phyloP scores from a whole-genome alignment of 768 basidiomycete species.

The Lepiota venenata region DNA sequence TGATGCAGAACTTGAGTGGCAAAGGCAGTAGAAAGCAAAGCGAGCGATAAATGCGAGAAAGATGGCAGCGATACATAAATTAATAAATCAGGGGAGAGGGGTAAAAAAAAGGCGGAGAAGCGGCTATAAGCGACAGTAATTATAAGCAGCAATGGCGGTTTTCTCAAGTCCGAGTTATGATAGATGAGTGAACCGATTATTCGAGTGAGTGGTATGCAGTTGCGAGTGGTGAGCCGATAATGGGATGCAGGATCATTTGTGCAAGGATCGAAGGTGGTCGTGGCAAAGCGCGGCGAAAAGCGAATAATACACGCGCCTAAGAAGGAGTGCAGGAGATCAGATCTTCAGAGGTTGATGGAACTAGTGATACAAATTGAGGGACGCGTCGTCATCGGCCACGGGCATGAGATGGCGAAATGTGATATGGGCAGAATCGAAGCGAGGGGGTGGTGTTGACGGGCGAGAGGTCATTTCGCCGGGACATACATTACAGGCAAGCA shows the following conservation, averaged over 20 bases:
- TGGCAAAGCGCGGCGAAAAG: background rate
- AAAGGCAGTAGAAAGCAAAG: background rate
- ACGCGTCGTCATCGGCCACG: slow-evolving; percentile 36
- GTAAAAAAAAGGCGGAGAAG: slow-evolving; percentile 1
- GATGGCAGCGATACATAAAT: slow-evolving; percentile 2
- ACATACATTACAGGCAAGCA: slow-evolving; percentile 1
- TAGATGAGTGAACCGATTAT: background rate
- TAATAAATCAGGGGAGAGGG: slow-evolving; percentile 12
- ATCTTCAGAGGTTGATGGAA: slow-evolving; percentile 21
- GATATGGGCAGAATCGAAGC: slow-evolving; percentile 45
- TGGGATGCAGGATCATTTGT: background rate
- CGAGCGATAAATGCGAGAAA: slow-evolving; percentile 2
- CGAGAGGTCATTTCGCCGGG: slow-evolving; percentile 16
- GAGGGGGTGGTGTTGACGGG: slow-evolving; percentile 25
- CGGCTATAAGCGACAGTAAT: background rate
- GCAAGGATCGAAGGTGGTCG: background rate
- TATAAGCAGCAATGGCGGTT: slow-evolving; percentile 8
- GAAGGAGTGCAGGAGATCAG: background rate
- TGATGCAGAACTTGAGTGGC: background rate
- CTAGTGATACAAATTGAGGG: slow-evolving; percentile 29
- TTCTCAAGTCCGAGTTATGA: background rate
- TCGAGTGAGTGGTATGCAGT: slow-evolving; percentile 4
- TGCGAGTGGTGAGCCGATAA: slow-evolving; percentile 2
- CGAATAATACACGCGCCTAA: background rate
- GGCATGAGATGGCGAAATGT: slow-evolving; percentile 64